Percentiles rank a stretch among this genome's conserved stretches.
phyloP scores from a whole-genome alignment of 1,284 basidiomycete genomes.

The Sanghuangporus baumii region DNA sequence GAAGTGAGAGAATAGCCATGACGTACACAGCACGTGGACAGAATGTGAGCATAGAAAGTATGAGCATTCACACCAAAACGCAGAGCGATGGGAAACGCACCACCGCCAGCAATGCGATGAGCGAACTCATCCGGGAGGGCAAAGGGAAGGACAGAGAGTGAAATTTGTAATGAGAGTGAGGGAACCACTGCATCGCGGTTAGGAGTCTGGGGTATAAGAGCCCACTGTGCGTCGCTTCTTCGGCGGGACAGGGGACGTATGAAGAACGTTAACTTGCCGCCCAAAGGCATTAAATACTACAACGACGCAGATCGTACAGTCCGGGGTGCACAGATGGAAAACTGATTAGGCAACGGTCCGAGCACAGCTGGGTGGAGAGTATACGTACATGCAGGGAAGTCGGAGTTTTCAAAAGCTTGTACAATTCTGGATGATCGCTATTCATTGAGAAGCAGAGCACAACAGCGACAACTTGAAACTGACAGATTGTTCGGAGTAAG shows the following conservation, averaged over 20 bases:
- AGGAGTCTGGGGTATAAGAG: neutral
- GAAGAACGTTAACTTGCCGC: neutral
- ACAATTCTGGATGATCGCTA: neutral
- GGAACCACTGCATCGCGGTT: conserved; percentile 3
- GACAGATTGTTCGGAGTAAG: neutral
- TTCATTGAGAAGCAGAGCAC: neutral
- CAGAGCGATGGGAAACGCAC: neutral
- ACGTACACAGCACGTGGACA: neutral
- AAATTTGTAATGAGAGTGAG: conserved; percentile 5
- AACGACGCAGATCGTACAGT: neutral
- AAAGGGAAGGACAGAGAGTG: neutral
- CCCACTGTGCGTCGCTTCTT: neutral
- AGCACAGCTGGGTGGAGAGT: neutral
- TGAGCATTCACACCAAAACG: neutral
- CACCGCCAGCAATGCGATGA: neutral
- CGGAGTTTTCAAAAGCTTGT: neutral
- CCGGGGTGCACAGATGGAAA: neutral
- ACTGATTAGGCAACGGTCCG: neutral
- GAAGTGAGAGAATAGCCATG: neutral
- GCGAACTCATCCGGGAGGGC: neutral
- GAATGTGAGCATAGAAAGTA: neutral
- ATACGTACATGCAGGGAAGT: neutral
- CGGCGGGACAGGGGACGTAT: neutral
- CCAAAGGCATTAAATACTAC: neutral
- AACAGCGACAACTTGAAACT: neutral